Conservation (phyloP, 1,284 basidiomycete species). For the Inonotus hispidus region DNA sequence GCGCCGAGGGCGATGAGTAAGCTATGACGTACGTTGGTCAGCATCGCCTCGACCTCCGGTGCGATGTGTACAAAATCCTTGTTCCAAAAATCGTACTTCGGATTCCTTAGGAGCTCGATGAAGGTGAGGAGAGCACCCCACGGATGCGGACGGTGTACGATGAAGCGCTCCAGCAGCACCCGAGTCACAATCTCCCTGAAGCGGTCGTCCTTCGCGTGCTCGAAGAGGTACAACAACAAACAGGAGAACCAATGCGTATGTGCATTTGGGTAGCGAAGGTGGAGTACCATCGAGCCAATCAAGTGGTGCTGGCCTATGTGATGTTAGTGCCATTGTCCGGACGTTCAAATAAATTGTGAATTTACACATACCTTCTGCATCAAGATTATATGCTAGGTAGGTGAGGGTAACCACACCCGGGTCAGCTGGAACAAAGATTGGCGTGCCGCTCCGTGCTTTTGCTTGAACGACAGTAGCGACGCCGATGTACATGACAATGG, state of each 20-base stretch:
- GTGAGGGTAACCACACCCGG: slow-evolving; percentile 79
- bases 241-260: slow-evolving; percentile 96
- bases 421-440: slow-evolving; percentile 75
- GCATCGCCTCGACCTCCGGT: slow-evolving; percentile 75
- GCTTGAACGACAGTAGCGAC: slow-evolving; percentile 84
- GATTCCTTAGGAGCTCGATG: slow-evolving; percentile 83
- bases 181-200: slow-evolving; percentile 90
- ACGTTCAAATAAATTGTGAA: neutral
- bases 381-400: slow-evolving; percentile 78
- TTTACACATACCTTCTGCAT: slow-evolving; percentile 74
- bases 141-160: slow-evolving; percentile 94
- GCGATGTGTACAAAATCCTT: slow-evolving; percentile 76
- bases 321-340: neutral
- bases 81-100: slow-evolving; percentile 83
- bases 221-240: slow-evolving; percentile 83
- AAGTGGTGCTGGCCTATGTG: slow-evolving; percentile 85
- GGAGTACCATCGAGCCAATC: slow-evolving; percentile 85
- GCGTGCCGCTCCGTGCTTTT: slow-evolving; percentile 73
- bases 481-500: slow-evolving; percentile 92
- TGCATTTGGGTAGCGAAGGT: slow-evolving; percentile 94
- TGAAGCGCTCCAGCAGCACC: slow-evolving; percentile 88
- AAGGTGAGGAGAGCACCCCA: slow-evolving; percentile 95
- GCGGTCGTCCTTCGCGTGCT: slow-evolving; percentile 65
- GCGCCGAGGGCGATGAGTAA: slow-evolving; percentile 5
- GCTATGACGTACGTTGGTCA: slow-evolving; percentile 62